Percentiles rank a stretch among this genome's conserved stretches.
These are phyloP conservation scores for Entophlyctis luteolus DNA, from an alignment of 192 early-diverging fungal species.

Conservation along the genomic window DNA sequence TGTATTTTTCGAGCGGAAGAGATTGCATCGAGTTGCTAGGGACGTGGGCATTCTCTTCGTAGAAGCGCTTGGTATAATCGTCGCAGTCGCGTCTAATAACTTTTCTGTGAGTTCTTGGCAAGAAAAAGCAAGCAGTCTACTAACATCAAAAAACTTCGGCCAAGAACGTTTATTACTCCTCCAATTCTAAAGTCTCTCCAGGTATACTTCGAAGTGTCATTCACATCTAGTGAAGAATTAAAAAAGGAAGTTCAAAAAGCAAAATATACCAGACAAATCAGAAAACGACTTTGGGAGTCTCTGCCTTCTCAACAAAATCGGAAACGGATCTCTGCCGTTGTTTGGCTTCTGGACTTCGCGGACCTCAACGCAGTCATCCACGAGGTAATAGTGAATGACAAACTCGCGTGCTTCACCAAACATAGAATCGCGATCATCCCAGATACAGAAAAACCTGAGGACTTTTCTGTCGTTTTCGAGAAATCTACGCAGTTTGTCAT, in stretches of 20 bases:
- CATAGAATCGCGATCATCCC: constrained; percentile 59
- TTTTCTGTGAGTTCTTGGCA: not conserved
- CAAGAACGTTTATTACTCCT: constrained; percentile 54
- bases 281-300: constrained; percentile 54
- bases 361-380: constrained; percentile 65
- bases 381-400: constrained; percentile 65
- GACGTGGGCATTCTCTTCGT: constrained; percentile 35
- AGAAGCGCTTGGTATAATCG: constrained; percentile 56
- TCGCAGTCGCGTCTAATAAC: constrained; percentile 58
- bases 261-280: constrained; percentile 41
- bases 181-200: constrained; percentile 62
- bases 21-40: constrained; percentile 13
- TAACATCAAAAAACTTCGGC: constrained; percentile 57
- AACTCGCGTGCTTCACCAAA: constrained; percentile 62
- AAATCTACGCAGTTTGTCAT: constrained; percentile 57
- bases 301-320: constrained; percentile 55
- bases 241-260: constrained; percentile 11
- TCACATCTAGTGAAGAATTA: constrained; percentile 35
- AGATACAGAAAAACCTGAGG: constrained; percentile 61
- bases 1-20: constrained; percentile 20
- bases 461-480: constrained; percentile 61
- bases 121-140: not conserved
- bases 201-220: constrained; percentile 51
- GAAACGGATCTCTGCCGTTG: constrained; percentile 59
- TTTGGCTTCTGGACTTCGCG: constrained; percentile 60